Base-by-base conservation (phyloP, 805 yeast species). In the Cyberlindnera bimundalis region DNA sequence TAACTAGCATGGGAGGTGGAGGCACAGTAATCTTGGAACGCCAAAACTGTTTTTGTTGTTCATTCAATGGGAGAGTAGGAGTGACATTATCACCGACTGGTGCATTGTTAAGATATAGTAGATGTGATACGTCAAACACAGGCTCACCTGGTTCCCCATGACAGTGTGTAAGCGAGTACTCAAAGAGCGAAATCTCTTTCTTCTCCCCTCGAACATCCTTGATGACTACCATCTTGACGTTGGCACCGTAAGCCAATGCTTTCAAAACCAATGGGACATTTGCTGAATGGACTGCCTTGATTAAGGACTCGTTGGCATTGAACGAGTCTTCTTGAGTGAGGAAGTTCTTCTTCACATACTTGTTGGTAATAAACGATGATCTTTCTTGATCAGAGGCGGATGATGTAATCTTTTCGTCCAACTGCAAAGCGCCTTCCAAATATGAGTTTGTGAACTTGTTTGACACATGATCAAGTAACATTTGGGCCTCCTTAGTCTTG, bases 311-410 rank as follows among this genome's bases (percentile, higher is more conserved):
- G 40, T 67, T 62, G 6, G 60, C 52, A 21, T 47, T 44, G 30
- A 49, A 48, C 9, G 29, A 32, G 2, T 39, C 32, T 2, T 43
- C 49, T 5, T 11, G 15, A 1, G 12, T 47, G 11, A 74, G 64
- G 53, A 60, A 89, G 29, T 61, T 65, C 58, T 75, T 77, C 5
- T 61, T 63, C 19, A 70, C 67, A 56, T 90, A 90, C 61, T 90
- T 90, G 30, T 73, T 67, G 7, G 71, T 71, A 34, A 87, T 81
- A 55, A 73, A 88, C n/a, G 60, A 58, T 24, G 76, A 63, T 35
- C 95, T 66, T 26, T 70, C 71, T 12, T 66, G 71, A 41, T 72
- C 66, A 0, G 70, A 36, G 1, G 74, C 55, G 10, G 58, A 40
- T 5, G 72, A 47, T 13, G 48, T 47, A 3, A 74, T 65, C 39